Base-by-base conservation (phyloP, 192 early-diverging fungal genomes). In the Linnemannia exigua region DNA sequence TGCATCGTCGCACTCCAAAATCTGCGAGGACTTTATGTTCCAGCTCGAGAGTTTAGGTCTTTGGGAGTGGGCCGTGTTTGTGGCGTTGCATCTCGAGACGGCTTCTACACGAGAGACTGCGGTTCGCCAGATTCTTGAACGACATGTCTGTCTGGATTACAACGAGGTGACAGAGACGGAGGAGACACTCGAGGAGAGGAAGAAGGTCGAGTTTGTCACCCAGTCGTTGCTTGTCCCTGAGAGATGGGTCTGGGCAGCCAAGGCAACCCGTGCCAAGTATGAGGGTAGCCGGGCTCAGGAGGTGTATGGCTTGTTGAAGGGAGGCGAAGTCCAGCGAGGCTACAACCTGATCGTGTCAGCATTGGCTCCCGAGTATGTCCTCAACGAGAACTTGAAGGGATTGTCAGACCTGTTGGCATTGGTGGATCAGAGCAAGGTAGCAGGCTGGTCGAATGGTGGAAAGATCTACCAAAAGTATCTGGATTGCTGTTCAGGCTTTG, bases 41-140 rank as follows among this genome's bases (percentile, higher is more conserved):
- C 93, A 96, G 87, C 87, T 99, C 19, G 96, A 97, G 89, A 66
- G 71, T 1, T 58, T 96, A 41, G 97, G 96, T 0, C 82, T 96
- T 35, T 97, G 95, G 95, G 84, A 96, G 47, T 98, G 96, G 97
- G 93, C 96, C 4, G 85, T 94, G 48, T 98, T 92, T 90, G 94
- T 96, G 33, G 88, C 91, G 7, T 79, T 96, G 69, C 95, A 95
- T 76, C 79, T 98, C 69, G 88, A 90, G 14, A 75, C 81, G 2
- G 82, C 88, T 41, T 63, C 74, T 0, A 87, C 88, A n/a, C 88
- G 91, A 9, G 90, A 89, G 31, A 48, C 77, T 17, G 83, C 91
- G 0, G 90, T 96, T 36, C 89, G 88, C 6, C 51, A 69, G 35
- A 17, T 82, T n/a, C 61, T 80, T 67, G 74, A 82, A 50, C 48